Evolutionary conservation across 805 yeast genomes (phyloP).

Genomic region (Saturnispora dispora): DNA sequence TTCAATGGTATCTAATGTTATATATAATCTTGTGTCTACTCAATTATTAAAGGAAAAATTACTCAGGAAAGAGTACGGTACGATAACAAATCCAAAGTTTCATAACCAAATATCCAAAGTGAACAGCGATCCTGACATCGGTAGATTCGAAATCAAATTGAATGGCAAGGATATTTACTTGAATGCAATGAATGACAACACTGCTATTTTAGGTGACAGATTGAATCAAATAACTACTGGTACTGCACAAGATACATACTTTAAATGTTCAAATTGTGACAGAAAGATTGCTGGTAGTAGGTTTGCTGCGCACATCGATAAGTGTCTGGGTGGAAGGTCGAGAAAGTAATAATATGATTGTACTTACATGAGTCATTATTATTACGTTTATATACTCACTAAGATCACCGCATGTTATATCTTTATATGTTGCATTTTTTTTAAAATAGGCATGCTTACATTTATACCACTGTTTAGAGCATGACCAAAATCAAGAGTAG

Average conservation of each 20-base stretch:
- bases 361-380: background rate
- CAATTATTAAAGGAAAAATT: slow-evolving; percentile 26
- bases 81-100: slow-evolving; percentile 18
- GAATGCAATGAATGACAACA: slow-evolving; percentile 13
- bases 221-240: slow-evolving; percentile 9
- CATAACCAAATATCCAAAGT: slow-evolving; percentile 13
- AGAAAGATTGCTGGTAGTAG: slow-evolving; percentile 85
- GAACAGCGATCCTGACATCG: slow-evolving; percentile 20
- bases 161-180: slow-evolving; percentile 28
- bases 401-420: background rate
- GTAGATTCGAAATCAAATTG: slow-evolving; percentile 20
- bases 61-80: slow-evolving; percentile 25
- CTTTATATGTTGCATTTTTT: background rate
- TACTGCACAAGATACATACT: slow-evolving; percentile 37
- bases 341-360: slow-evolving; percentile 26
- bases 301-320: slow-evolving; percentile 87
- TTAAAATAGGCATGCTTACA: background rate
- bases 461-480: background rate
- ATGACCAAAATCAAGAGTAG: background rate
- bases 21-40: slow-evolving; percentile 26
- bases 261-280: slow-evolving; percentile 71
- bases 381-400: background rate
- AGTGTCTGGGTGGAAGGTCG: slow-evolving; percentile 72
- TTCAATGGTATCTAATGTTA: slow-evolving; percentile 28
- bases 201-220: slow-evolving; percentile 10